Evolutionary conservation across 352 stramenopile species (phyloP), one percentile per base, ranked within the genome.

Genomic region (Blastocystis sp.): DNA sequence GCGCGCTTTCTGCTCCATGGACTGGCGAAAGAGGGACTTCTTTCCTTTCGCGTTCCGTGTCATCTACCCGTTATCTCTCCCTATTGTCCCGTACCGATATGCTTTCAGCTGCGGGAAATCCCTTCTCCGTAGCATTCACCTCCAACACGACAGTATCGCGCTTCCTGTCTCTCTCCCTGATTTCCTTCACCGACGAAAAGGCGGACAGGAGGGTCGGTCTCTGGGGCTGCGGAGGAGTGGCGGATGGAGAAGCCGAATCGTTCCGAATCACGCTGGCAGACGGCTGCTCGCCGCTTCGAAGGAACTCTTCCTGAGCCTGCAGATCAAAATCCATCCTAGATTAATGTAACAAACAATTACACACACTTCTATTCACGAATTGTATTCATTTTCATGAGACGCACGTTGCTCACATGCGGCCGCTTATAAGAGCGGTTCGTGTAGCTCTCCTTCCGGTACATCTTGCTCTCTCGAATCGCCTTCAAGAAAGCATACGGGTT

Each of bases 401-500:
- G 21, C 13, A 33, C 45, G 3, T 29, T n/a, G n/a, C 21, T 33
- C 26, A 13, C 9, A 19, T 45, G 33, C 21, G 74, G 74, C 60
- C 31, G 65, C 13, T 50, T 66, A n/a, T 85, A 85, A 2, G 74
- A 85, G 12, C 74, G 74, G 37, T 85, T 85, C 10, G 41, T 85
- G 55, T 85, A 85, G 41, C 74, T 85, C 51, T 85, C 74, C 41
- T 67, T 67, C 21, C 74, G 74, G 24, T 85, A 85, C 61, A 67
- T 29, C 21, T 50, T 85, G 45, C 74, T 85, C 50, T 85, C 74
- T 29, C 74, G 74, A 33, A 85, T 85, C 24, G 74, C 74, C 74
- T 85, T 85, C 51, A 85, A 29, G 41, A 85, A 85, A 26, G 74
- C 74, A 39, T 69, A 85, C 16, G 74, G 74, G 50, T 85, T 67